phyloP scores from a whole-genome alignment of 805 yeast species.

The Ogataea pignaliae region DNA sequence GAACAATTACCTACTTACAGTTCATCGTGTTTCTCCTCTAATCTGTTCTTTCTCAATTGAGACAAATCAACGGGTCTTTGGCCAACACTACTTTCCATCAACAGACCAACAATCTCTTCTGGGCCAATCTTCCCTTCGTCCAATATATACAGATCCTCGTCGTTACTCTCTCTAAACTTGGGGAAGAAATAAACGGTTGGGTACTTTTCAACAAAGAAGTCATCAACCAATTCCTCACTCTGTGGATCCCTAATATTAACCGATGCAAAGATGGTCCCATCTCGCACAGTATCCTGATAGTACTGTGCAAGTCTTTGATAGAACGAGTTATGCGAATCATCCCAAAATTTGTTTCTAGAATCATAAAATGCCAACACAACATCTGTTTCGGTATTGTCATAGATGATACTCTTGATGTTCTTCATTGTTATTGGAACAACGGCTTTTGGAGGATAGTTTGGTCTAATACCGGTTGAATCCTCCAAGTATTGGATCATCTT shows the following conservation, averaged over 20 bases:
- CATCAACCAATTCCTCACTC: constrained; percentile 23
- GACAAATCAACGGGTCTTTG: constrained; percentile 23
- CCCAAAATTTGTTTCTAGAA: constrained; percentile 34
- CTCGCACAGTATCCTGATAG: constrained; percentile 18
- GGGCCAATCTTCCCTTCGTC: constrained; percentile 21
- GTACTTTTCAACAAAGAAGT: constrained; percentile 24
- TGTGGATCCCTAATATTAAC: constrained; percentile 30
- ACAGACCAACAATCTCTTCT: constrained; percentile 21
- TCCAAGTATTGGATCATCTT: constrained; percentile 29
- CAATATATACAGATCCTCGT: constrained; percentile 9
- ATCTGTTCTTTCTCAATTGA: constrained; percentile 24
- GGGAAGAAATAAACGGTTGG: constrained; percentile 30
- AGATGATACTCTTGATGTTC: constrained; percentile 13
- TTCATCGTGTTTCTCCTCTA: constrained; percentile 17
- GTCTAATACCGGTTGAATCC: constrained; percentile 30
- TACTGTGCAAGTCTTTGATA: constrained; percentile 28
- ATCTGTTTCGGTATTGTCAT: constrained; percentile 12
- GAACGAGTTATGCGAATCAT: constrained; percentile 26
- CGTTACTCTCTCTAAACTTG: constrained; percentile 11
- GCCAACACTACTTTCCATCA: constrained; percentile 31
- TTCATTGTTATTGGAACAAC: constrained; percentile 11
- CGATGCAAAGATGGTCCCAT: constrained; percentile 23
- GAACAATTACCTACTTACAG: constrained; percentile 6
- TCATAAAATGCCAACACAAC: constrained; percentile 32
- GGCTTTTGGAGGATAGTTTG: constrained; percentile 27